Base-by-base conservation (phyloP, 1,284 basidiomycete genomes). In the Papiliotrema terrestris region DNA sequence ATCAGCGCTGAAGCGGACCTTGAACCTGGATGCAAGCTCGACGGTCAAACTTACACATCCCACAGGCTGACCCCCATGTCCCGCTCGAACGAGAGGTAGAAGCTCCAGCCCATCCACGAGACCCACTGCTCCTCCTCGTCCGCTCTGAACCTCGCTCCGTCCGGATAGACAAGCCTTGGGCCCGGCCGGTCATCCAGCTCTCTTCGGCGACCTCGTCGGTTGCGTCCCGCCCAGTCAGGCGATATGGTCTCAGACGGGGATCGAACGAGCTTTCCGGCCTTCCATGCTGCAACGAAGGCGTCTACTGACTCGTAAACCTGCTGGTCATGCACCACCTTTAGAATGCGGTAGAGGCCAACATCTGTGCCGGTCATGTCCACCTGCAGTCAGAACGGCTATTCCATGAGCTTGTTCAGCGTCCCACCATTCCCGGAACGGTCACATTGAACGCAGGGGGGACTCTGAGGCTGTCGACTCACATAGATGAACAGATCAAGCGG, bases 31-130 rank as follows among this genome's bases (percentile, higher is more conserved):
- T n/a, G n/a, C 6, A 11, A 32, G 29, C 29, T 32, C 6, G 29
- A 11, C 8, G 5, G 39, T 17, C 39, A 29, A 26, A 55, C 54
- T 52, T 51, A 54, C 26, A 87, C 79, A 66, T 87, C 83, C 83
- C 83, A 87, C 13, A 87, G 71, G 52, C 80, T 81, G 55, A 87
- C 58, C 13, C 86, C 78, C 83, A 86, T 85, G 63, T 85, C 85
- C 37, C 84, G 71, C 51, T 84, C 81, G 64, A 86, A 86, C 51
- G 82, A 80, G 25, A 85, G 74, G 62, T 83, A 86, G 69, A 85
- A 63, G 0, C 80, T 19, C 60, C 59, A 69, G n/a, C 61, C 62
- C 64, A 67, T 83, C 84, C 84, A 87, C 49, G 78, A 82, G 35
- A 87, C 72, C 57, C 83, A 86, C 61, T 83, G 79, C 49, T 76